Percentiles rank a stretch among this genome's conserved stretches.
These are phyloP conservation scores for Debaryomyces fabryi DNA, from an alignment of 1,139 yeast species.

Conservation along the genomic window DNA sequence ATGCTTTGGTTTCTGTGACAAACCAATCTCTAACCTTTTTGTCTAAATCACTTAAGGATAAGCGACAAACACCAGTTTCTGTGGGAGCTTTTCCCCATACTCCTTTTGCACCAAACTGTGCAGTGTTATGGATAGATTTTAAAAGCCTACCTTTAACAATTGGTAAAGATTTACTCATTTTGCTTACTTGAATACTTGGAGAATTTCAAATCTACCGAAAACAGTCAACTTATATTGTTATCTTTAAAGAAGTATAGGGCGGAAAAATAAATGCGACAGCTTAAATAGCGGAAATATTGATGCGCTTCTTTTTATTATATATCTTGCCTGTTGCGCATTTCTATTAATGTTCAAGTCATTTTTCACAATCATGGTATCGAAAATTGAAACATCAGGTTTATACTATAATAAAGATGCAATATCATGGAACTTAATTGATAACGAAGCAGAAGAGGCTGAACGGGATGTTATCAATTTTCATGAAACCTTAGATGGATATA, in stretches of 20 bases:
- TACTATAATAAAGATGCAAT: background rate
- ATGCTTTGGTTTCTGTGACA: constrained; percentile 46
- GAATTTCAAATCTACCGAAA: background rate
- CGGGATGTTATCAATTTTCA: background rate
- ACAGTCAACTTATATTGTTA: too few species aligned
- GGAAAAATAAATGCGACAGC: background rate
- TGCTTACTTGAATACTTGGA: too few species aligned
- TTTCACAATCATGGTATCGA: background rate
- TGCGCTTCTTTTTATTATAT: background rate
- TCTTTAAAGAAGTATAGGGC: too few species aligned
- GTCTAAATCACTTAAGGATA: constrained; percentile 64
- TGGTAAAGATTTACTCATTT: background rate
- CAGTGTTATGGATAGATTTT: constrained; percentile 63
- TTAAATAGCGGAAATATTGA: background rate
- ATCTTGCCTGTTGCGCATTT: background rate
- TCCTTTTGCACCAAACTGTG: constrained; percentile 63
- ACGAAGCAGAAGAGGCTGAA: background rate
- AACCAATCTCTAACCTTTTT: constrained; percentile 73
- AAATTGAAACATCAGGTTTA: background rate
- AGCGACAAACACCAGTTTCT: constrained; percentile 63
- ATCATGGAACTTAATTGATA: background rate
- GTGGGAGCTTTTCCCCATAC: constrained; percentile 61
- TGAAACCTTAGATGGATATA: background rate
- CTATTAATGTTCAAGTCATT: too few species aligned
- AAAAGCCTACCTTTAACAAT: constrained; percentile 40